Percentiles rank a stretch among this genome's conserved stretches.
Evolutionary conservation across 1,139 yeast species (phyloP).

Genomic region (Suhomyces bribrorum): DNA sequence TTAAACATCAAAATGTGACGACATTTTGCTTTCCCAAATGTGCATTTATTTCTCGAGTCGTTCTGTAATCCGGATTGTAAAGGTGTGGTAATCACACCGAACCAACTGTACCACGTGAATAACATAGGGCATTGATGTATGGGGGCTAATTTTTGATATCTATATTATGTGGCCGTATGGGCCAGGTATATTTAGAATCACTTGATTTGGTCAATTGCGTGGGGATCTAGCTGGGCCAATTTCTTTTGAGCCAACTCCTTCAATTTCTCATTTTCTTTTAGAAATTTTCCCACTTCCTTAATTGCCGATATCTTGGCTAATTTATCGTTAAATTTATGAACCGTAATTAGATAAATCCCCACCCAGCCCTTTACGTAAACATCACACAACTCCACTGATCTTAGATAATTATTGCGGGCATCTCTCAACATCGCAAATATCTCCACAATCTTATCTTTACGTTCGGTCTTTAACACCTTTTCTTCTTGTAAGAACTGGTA

Average conservation of each 20-base stretch:
- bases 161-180: neutral
- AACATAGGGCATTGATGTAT: too few species aligned
- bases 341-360: constrained; percentile 55
- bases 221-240: constrained; percentile 19
- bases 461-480: constrained; percentile 15
- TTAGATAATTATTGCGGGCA: constrained; percentile 56
- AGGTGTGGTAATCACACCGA: too few species aligned
- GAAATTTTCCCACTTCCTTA: constrained; percentile 26
- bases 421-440: constrained; percentile 28
- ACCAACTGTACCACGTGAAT: too few species aligned
- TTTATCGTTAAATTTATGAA: constrained; percentile 24
- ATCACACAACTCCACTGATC: constrained; percentile 77
- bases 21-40: too few species aligned
- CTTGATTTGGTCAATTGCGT: constrained; percentile 3
- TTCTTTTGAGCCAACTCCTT: constrained; percentile 21
- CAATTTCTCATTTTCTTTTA: constrained; percentile 26
- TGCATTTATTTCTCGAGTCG: too few species aligned
- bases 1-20: too few species aligned
- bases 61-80: too few species aligned
- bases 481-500: constrained; percentile 19
- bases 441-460: constrained; percentile 20
- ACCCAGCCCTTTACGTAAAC: constrained; percentile 73
- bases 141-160: constrained; percentile 1
- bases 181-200: neutral
- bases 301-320: constrained; percentile 18